Base-by-base conservation (phyloP, 1,284 basidiomycete genomes). In the Microbotryomycetes sp. region DNA sequence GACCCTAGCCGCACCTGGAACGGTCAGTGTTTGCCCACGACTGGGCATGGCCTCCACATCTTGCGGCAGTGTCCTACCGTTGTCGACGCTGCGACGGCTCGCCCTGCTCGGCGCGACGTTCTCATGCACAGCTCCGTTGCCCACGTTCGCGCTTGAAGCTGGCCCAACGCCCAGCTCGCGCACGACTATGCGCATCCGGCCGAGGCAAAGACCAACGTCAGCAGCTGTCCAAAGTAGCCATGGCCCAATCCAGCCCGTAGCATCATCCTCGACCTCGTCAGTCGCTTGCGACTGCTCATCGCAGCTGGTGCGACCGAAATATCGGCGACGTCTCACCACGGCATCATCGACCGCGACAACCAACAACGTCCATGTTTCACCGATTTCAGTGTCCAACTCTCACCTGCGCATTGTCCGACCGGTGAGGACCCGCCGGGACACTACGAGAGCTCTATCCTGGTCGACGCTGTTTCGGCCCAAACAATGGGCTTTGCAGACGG, bases 71-170 rank as follows among this genome's bases (percentile, higher is more conserved):
- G 18, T 51, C 27, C 23, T 51, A 50, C 55, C 27, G 30, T 18
- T 18, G 21, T n/a, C 57, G 52, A 54, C 53, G 4, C 27, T 56
- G 3, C 30, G 59, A 29, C 41, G 30, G 41, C 62, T 46, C 45
- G 61, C 59, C 45, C 54, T 31, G 15, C 31, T 50, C 21, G 60
- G 56, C 3, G 56, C 53, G 13, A 61, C 31, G n/a, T 56, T 59
- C 57, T 59, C 45, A 2, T 46, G 56, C 29, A 59, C 61, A 7
- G 47, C 63, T 3, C 31, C 54, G 16, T 51, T 56, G 15, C 49
- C 45, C n/a, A 56, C 60, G 13, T 52, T 50, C 31, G 54, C 53
- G 9, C 54, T 49, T 21, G 54, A 52, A 56, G 58, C 60, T 24
- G 52, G 62, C 59, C 48, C 62, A 45, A 56, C 49, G 23, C 45